Evolutionary conservation across 2,329 filamentous ascomycete species (phyloP), one percentile per base, ranked within the genome.

Genomic region (Arthroderma sp.): DNA sequence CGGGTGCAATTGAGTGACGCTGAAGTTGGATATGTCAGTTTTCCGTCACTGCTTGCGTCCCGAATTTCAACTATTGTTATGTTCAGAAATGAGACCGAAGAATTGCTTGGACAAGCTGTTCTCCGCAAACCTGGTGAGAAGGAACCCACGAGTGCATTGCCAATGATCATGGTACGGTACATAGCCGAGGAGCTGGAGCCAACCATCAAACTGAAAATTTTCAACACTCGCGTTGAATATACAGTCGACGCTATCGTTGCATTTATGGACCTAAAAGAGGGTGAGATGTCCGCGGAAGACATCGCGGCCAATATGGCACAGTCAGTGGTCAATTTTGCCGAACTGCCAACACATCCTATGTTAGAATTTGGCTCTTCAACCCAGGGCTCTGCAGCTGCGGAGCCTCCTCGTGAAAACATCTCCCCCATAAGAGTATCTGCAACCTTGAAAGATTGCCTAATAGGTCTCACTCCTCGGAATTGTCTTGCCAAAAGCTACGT

Each of bases 181-280:
- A 87, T 98, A 62, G 89, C 89, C 0, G 91, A 97, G 67, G 91
- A 97, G 68, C 88, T 94, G 73, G 91, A 97, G 62, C 91, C 94
- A 0, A 84, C 88, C 5, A 77, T 96, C 63, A 95, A 94, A 68
- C 70, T 96, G 58, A 94, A 95, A 68, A 74, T 97, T 43, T 87
- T 87, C 70, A 90, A 95, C 60, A 64, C 95, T 3, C 85, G 83
- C 59, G 71, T 89, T n/a, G 94, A 98, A 68, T 98, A 98, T 69
- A 85, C 86, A 15, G 87, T 97, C 2, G 81, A 88, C 0, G 88
- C 87, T 0, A 71, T 96, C 0, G 85, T 95, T 77, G 88, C 89
- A 55, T 71, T 95, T 4, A 78, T 95, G 5, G 85, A 83, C 0
- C 77, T 94, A 1, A 77, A 79, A 13, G 81, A 85, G 15, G 81